These are phyloP conservation scores for Pseudopithomyces maydicus DNA, from an alignment of 2,329 filamentous ascomycete species.

Conservation along the genomic window DNA sequence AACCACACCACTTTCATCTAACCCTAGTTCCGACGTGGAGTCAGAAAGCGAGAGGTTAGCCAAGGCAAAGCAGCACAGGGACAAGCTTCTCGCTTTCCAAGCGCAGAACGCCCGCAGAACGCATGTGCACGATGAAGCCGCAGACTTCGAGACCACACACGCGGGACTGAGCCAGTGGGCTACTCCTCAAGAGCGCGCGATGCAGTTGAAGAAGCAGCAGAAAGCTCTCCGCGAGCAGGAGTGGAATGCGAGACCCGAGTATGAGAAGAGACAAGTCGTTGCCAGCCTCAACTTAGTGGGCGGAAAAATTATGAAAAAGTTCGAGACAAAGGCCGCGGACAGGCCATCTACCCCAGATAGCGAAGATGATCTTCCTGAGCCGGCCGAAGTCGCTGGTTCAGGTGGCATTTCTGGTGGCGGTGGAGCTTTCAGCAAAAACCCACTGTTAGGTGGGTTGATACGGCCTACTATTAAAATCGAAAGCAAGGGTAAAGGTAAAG, in stretches of 20 bases:
- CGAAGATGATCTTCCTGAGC: conserved; percentile 51
- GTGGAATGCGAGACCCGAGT: conserved; percentile 82
- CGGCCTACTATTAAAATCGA: conserved; percentile 63
- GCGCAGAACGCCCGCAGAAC: conserved; percentile 84
- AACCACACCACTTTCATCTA: conserved; percentile 40
- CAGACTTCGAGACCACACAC: conserved; percentile 69
- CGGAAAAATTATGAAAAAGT: conserved; percentile 72
- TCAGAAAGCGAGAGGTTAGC: conserved; percentile 65
- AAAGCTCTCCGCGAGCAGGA: conserved; percentile 83
- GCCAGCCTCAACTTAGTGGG: conserved; percentile 83
- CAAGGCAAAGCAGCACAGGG: conserved; percentile 77
- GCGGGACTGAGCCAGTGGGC: conserved; percentile 78
- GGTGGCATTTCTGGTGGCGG: conserved; percentile 39
- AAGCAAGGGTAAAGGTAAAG: conserved; percentile 47
- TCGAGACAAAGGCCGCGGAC: conserved; percentile 62
- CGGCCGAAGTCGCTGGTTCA: conserved; percentile 37
- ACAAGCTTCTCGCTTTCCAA: conserved; percentile 81
- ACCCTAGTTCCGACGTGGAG: conserved; percentile 44
- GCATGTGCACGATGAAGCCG: conserved; percentile 83
- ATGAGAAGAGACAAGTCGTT: conserved; percentile 84
- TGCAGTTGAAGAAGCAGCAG: conserved; percentile 84
- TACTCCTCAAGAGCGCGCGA: conserved; percentile 78
- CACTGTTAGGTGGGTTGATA: conserved; percentile 68
- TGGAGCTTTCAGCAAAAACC: conserved; percentile 72
- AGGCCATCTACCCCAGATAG: conserved; percentile 59